A percentile compares a stretch with the other conserved stretches of the same genome.
Evolutionary conservation across 768 basidiomycete species (phyloP).

Genomic region (Suillus spraguei): DNA sequence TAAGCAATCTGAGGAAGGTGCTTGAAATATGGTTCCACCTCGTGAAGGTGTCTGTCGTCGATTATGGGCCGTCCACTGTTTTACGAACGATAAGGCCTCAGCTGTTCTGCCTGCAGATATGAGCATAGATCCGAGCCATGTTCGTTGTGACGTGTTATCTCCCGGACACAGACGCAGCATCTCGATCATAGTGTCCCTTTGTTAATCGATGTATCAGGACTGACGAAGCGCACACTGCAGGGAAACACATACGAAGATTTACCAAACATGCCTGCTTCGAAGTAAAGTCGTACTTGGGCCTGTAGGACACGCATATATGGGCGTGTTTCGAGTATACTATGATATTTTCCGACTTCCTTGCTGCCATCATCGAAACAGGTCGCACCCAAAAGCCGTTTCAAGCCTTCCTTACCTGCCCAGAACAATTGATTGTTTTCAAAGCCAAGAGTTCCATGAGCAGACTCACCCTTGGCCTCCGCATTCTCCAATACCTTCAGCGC

Average conservation of each 20-base stretch:
- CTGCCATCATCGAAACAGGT: conserved; percentile 42
- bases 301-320: conserved; percentile 50
- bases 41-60: conserved; percentile 17
- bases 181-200: conserved; percentile 40
- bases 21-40: conserved; percentile 32
- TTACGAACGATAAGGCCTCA: conserved; percentile 45
- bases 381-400: conserved; percentile 33
- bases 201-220: neutral
- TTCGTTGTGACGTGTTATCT: conserved; percentile 43
- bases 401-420: conserved; percentile 27
- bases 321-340: conserved; percentile 40
- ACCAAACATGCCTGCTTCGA: conserved; percentile 34
- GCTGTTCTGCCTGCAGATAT: conserved; percentile 34
- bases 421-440: neutral
- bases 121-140: conserved; percentile 42
- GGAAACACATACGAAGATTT: conserved; percentile 36
- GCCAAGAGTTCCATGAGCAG: neutral
- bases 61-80: conserved; percentile 32
- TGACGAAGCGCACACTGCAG: neutral
- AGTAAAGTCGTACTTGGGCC: conserved; percentile 37
- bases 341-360: conserved; percentile 38
- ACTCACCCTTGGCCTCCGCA: conserved; percentile 27
- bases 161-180: conserved; percentile 46
- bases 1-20: conserved; percentile 23
- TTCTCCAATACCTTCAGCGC: conserved; percentile 31